These are phyloP conservation scores for Picochlorum sp. DNA, from an alignment of 139 green algal genomes.

Conservation along the genomic window DNA sequence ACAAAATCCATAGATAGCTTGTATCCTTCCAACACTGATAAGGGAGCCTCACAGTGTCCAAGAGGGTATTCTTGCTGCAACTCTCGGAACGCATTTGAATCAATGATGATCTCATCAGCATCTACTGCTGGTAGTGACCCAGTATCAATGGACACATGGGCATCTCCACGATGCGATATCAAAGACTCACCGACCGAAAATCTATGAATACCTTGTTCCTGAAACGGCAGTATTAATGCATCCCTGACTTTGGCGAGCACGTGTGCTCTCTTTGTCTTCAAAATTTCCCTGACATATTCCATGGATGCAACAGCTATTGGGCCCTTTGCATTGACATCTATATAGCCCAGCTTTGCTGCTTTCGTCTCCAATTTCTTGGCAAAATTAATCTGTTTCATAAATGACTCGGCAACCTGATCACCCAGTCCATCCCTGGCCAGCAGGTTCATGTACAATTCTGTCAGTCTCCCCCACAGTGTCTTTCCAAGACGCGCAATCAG, in stretches of 20 bases:
- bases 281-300: neutral
- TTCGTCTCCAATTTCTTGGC: slow-evolving; percentile 28
- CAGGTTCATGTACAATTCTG: slow-evolving; percentile 18
- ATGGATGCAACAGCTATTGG: neutral
- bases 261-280: neutral
- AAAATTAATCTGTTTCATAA: slow-evolving; percentile 12
- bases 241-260: neutral
- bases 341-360: slow-evolving; percentile 20
- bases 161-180: slow-evolving; percentile 13
- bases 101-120: slow-evolving; percentile 5
- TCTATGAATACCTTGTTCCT: neutral
- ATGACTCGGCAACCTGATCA: slow-evolving; percentile 18
- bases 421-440: neutral
- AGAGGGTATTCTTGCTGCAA: neutral
- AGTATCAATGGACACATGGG: slow-evolving; percentile 4
- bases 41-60: neutral
- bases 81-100: neutral
- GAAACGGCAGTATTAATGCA: neutral
- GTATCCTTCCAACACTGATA: neutral
- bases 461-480: slow-evolving; percentile 20
- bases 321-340: neutral
- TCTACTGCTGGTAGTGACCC: slow-evolving; percentile 7
- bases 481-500: slow-evolving; percentile 12
- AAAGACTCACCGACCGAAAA: neutral
- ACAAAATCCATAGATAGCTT: neutral